Conservation (phyloP, 345 rosid genomes). For the Eutrema japonicum region DNA sequence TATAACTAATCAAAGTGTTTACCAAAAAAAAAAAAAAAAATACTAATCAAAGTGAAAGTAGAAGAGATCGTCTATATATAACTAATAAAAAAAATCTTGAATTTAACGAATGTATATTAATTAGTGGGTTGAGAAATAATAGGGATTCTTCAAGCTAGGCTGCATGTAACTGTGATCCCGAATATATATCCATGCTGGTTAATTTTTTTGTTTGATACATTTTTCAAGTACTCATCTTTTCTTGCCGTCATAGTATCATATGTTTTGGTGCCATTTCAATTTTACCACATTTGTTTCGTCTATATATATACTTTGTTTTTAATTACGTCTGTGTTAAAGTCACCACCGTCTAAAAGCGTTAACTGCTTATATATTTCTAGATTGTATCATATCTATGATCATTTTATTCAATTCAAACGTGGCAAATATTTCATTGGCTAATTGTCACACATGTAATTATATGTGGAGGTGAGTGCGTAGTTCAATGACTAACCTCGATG, state of each 20-base stretch:
- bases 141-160: not conserved
- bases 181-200: slow-evolving; percentile 15
- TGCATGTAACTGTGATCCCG: slow-evolving; percentile 19
- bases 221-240: slow-evolving; percentile 35
- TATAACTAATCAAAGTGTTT: too few relatives aligned
- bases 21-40: too few relatives aligned
- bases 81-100: not conserved
- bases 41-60: not conserved
- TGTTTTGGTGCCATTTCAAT: not conserved
- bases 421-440: slow-evolving; percentile 17
- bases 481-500: too few relatives aligned
- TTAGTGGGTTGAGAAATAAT: slow-evolving; percentile 8
- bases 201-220: slow-evolving; percentile 18
- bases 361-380: not conserved
- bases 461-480: not conserved
- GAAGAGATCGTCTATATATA: not conserved
- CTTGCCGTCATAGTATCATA: slow-evolving; percentile 22
- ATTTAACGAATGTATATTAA: not conserved
- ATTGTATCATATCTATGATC: not conserved
- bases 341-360: not conserved
- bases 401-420: not conserved
- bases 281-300: not conserved
- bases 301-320: not conserved
- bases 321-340: not conserved
- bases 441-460: slow-evolving; percentile 2